Percentiles rank a stretch among this genome's conserved stretches.
phyloP scores from a whole-genome alignment of 257 asterid genomes.

The Capsicum baccatum region DNA sequence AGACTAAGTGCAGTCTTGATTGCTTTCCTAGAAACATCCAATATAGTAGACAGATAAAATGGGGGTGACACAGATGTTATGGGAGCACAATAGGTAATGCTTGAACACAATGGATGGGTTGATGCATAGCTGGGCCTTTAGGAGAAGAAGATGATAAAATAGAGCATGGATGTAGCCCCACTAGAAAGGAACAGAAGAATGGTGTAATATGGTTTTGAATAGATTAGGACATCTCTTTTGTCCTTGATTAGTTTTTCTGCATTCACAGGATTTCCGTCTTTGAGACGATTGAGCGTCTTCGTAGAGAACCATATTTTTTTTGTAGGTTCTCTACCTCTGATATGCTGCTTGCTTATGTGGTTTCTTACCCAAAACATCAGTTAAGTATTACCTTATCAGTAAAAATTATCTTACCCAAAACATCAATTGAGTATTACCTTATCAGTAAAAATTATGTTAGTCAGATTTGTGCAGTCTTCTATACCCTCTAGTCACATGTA shows the following conservation, averaged over 20 bases:
- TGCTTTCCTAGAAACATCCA: not conserved
- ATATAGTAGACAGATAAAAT: not conserved
- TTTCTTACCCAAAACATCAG: not conserved
- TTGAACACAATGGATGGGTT: not conserved
- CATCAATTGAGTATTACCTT: not conserved
- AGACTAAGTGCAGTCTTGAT: not conserved
- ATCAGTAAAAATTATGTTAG: not conserved
- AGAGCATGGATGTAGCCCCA: not conserved
- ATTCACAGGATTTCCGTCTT: not conserved
- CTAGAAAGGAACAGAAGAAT: not conserved
- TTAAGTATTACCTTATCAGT: not conserved
- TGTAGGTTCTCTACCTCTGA: not conserved
- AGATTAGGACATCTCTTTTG: conserved; percentile 1
- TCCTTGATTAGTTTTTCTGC: not conserved
- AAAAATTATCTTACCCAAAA: not conserved
- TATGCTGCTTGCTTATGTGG: not conserved
- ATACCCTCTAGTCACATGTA: not conserved
- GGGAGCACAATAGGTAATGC: not conserved
- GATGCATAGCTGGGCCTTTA: not conserved
- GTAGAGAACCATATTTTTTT: not conserved
- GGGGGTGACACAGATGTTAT: not conserved
- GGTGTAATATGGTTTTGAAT: not conserved
- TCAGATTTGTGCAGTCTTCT: not conserved
- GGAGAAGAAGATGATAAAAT: not conserved
- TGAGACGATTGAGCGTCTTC: not conserved